Conservation (phyloP, 2,329 filamentous ascomycete species). For the Colletotrichum aenigma region DNA sequence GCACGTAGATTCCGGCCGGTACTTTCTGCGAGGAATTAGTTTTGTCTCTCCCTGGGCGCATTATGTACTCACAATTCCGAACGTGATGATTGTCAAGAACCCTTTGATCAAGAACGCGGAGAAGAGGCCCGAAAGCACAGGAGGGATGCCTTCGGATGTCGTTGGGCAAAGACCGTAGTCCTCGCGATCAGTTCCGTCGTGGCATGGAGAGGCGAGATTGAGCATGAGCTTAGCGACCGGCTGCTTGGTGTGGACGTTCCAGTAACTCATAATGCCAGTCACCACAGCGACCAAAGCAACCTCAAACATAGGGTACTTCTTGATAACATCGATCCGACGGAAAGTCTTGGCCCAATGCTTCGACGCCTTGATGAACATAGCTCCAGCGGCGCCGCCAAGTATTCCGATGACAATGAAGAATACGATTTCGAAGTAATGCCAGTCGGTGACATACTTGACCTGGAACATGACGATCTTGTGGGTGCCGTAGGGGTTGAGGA, state of each 20-base stretch:
- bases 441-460: conserved; percentile 87
- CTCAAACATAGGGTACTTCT: conserved; percentile 82
- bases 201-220: conserved; percentile 88
- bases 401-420: conserved; percentile 87
- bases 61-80: conserved; percentile 68
- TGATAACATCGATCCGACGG: conserved; percentile 79
- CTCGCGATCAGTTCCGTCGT: conserved; percentile 65
- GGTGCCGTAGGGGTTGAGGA: conserved; percentile 94
- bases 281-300: conserved; percentile 85
- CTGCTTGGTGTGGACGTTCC: conserved; percentile 89
- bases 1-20: conserved; percentile 95
- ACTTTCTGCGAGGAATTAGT: conserved; percentile 67
- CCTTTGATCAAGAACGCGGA: conserved; percentile 90
- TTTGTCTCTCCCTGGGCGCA: too few relatives aligned
- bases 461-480: conserved; percentile 97
- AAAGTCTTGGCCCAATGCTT: conserved; percentile 89
- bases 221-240: conserved; percentile 90
- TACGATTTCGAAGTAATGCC: conserved; percentile 90
- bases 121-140: conserved; percentile 73
- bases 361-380: conserved; percentile 96
- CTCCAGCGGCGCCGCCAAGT: conserved; percentile 82
- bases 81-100: conserved; percentile 85
- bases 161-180: conserved; percentile 79
- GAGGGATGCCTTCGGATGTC: conserved; percentile 75
- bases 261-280: conserved; percentile 87